Conservation (phyloP, 2,329 filamentous ascomycete genomes). For the Orbilia brochopaga region DNA sequence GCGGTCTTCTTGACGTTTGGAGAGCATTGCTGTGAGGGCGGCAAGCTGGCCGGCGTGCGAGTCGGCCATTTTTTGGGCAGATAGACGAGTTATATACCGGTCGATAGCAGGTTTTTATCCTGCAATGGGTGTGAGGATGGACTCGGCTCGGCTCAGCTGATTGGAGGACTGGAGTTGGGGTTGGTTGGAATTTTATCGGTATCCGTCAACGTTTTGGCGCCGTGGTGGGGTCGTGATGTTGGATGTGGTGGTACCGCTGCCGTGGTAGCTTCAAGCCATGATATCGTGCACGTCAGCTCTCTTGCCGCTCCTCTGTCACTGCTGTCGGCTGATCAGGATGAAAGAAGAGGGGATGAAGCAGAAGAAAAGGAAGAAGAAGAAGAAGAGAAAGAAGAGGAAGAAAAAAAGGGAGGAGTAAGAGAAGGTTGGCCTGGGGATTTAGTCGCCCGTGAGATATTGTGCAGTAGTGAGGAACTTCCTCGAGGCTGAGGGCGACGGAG, state of each 20-base stretch:
- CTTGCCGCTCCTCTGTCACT: not conserved
- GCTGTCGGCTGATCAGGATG: conserved; percentile 10
- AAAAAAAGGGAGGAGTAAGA: not conserved
- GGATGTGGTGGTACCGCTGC: no score
- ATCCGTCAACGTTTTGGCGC: no score
- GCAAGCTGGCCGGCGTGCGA: conserved; percentile 12
- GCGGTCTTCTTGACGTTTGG: conserved; percentile 30
- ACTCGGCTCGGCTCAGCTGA: no score
- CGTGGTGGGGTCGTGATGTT: no score
- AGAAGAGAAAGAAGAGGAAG: conserved; percentile 9
- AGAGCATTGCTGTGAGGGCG: conserved; percentile 29
- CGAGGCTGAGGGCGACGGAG: conserved; percentile 13
- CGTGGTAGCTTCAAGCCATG: conserved; percentile 24
- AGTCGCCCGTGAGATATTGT: not conserved
- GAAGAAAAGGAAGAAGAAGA: not conserved
- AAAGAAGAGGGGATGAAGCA: conserved; percentile 7
- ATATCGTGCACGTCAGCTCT: not conserved
- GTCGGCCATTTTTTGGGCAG: conserved; percentile 13
- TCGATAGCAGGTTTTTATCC: no score
- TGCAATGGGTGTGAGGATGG: no score
- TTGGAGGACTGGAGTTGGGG: no score
- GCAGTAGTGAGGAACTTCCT: not conserved
- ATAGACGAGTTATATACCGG: no score
- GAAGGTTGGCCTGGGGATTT: conserved; percentile 4
- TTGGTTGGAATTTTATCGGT: no score